Percentiles rank a stretch among this genome's conserved stretches.
These are phyloP conservation scores for Graphiopsis chlorocephala DNA, from an alignment of 2,329 filamentous ascomycete genomes.

Conservation along the genomic window DNA sequence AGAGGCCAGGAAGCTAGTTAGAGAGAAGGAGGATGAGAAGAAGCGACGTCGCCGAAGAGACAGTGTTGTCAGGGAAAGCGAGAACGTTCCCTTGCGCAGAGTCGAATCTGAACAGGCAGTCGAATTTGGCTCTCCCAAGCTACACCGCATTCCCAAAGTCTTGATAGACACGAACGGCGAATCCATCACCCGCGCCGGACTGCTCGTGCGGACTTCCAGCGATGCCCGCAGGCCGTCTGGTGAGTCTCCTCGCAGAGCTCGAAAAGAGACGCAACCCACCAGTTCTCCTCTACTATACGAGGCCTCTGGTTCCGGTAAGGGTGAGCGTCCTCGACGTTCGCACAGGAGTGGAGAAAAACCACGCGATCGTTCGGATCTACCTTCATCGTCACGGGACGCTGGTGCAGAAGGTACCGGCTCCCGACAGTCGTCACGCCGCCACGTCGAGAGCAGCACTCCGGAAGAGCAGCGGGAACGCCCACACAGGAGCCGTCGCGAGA, in stretches of 20 bases:
- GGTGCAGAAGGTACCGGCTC: background rate
- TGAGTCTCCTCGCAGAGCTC: background rate
- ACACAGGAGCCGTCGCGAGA: slow-evolving; percentile 5
- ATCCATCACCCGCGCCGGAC: slow-evolving; percentile 2
- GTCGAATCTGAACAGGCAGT: background rate
- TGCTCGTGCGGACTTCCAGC: slow-evolving; percentile 9
- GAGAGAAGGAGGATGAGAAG: slow-evolving; percentile 10
- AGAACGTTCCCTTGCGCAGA: background rate
- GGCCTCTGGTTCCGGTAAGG: background rate
- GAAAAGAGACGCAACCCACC: background rate
- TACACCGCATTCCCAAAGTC: slow-evolving; percentile 1
- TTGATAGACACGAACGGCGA: slow-evolving; percentile 4
- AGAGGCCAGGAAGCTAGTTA: slow-evolving; percentile 6
- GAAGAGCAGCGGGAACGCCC: slow-evolving; percentile 3
- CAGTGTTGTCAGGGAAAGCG: slow-evolving; percentile 5
- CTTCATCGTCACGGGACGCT: background rate
- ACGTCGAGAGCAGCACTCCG: background rate
- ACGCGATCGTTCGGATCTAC: background rate
- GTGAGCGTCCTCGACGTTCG: background rate
- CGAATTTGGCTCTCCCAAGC: slow-evolving; percentile 10
- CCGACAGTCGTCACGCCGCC: background rate
- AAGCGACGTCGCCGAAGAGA: slow-evolving; percentile 5
- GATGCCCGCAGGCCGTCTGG: background rate
- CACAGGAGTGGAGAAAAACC: background rate
- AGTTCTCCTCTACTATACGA: background rate